Evolutionary conservation across 805 yeast species (phyloP).

Genomic region (Pichia deserticola): DNA sequence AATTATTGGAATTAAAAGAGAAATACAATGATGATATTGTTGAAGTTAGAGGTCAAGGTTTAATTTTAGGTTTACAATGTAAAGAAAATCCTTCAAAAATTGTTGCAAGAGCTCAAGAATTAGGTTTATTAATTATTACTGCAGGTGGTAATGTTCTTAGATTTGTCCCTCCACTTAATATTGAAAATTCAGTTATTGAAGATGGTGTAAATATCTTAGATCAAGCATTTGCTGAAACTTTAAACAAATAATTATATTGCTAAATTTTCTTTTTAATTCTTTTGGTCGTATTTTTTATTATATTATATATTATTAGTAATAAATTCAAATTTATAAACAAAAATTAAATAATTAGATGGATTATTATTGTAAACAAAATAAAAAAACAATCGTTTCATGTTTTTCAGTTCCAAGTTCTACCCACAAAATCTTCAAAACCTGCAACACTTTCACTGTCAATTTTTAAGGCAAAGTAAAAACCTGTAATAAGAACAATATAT

Average conservation of each 20-base stretch:
- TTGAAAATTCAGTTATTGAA: constrained; percentile 57
- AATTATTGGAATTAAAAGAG: constrained; percentile 42
- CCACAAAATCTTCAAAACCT: not conserved
- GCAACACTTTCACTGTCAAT: constrained; percentile 24
- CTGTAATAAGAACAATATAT: constrained; percentile 67
- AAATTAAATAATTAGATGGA: not conserved
- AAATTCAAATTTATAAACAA: not conserved
- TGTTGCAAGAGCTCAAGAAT: constrained; percentile 63
- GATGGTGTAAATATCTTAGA: constrained; percentile 70
- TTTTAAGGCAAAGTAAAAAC: constrained; percentile 62
- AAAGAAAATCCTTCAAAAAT: constrained; percentile 53
- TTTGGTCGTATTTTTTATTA: not conserved
- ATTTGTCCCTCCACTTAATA: constrained; percentile 87
- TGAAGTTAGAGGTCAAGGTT: constrained; percentile 82
- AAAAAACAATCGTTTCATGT: too few species aligned
- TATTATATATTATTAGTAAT: not conserved
- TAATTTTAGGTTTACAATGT: constrained; percentile 79
- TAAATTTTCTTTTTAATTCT: not conserved
- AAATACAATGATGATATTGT: constrained; percentile 54
- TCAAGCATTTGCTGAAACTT: constrained; percentile 38
- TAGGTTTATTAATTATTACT: constrained; percentile 78
- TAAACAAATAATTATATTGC: constrained; percentile 1
- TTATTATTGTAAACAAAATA: too few species aligned
- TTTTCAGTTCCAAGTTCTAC: constrained; percentile 3
- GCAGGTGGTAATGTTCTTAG: constrained; percentile 91